A percentile compares a stretch with the other conserved stretches of the same genome.
These are phyloP conservation scores for Moniliophthora roreri DNA, from an alignment of 1,284 basidiomycete genomes.

Conservation along the genomic window DNA sequence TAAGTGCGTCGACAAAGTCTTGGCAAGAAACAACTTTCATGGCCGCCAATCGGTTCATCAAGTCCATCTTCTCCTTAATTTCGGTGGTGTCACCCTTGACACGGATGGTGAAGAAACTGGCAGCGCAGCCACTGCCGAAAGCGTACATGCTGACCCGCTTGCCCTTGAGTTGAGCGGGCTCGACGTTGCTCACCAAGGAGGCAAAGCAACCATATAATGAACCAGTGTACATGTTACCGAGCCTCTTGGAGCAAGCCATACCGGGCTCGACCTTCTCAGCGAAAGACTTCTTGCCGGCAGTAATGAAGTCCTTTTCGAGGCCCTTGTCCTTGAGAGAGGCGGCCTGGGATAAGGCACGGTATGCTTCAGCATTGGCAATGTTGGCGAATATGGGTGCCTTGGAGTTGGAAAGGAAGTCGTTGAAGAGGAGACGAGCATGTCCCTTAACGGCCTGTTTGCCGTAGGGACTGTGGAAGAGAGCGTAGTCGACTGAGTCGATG, in stretches of 20 bases:
- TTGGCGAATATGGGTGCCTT: conserved; percentile 72
- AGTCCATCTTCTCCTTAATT: conserved; percentile 69
- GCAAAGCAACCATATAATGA: conserved; percentile 83
- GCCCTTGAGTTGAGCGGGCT: conserved; percentile 54
- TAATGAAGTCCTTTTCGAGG: conserved; percentile 93
- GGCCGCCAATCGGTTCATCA: conserved; percentile 72
- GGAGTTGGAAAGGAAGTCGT: conserved; percentile 89
- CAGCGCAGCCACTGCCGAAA: conserved; percentile 81
- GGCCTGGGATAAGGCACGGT: conserved; percentile 67
- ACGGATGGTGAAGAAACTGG: conserved; percentile 75
- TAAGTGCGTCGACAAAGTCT: conserved; percentile 56
- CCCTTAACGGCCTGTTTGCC: conserved; percentile 99
- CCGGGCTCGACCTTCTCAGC: conserved; percentile 60
- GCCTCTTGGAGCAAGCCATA: conserved; percentile 70
- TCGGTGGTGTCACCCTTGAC: conserved; percentile 75
- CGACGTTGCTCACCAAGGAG: conserved; percentile 59
- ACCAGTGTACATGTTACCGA: conserved; percentile 92
- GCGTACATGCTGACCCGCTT: conserved; percentile 82
- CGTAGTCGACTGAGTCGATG: conserved; percentile 83
- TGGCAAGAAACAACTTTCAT: conserved; percentile 94
- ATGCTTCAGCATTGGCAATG: conserved; percentile 67
- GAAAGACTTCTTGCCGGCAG: conserved; percentile 63
- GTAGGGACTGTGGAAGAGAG: conserved; percentile 94
- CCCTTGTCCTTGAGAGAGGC: conserved; percentile 89
- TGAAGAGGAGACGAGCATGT: conserved; percentile 89